phyloP scores from a whole-genome alignment of 1,139 yeast species.

The Yamadazyma trypodendri region DNA sequence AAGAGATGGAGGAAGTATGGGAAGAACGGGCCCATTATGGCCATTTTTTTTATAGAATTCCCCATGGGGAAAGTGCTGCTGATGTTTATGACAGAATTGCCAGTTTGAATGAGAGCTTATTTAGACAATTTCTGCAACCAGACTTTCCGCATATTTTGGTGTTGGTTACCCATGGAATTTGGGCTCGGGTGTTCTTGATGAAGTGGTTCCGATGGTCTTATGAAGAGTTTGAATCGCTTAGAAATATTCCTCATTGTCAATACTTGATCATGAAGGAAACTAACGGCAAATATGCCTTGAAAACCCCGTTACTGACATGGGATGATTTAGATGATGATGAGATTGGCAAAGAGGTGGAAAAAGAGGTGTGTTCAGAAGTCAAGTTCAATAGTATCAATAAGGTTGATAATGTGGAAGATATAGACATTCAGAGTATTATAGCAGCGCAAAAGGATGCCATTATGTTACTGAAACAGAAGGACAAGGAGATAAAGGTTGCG shows the following conservation, averaged over 20 bases:
- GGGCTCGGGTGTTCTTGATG: constrained; percentile 90
- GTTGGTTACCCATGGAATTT: constrained; percentile 87
- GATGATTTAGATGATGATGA: constrained; percentile 49
- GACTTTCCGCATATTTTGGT: constrained; percentile 73
- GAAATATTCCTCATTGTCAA: constrained; percentile 82
- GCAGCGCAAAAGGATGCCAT: constrained; percentile 48
- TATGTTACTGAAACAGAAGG: constrained; percentile 35
- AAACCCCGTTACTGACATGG: constrained; percentile 61
- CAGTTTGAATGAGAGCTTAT: constrained; percentile 82
- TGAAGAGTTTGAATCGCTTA: constrained; percentile 79
- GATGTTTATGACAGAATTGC: constrained; percentile 91
- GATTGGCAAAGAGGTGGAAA: constrained; percentile 36
- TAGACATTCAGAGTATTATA: constrained; percentile 42
- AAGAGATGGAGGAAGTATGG: constrained; percentile 78
- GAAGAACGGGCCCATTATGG: constrained; percentile 84
- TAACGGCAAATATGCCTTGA: constrained; percentile 44
- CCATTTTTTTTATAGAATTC: constrained; percentile 86
- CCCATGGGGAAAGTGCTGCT: constrained; percentile 93
- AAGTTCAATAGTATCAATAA: constrained; percentile 39
- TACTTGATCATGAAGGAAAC: constrained; percentile 72
- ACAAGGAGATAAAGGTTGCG: constrained; percentile 34
- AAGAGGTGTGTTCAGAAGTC: constrained; percentile 44
- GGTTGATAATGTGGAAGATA: constrained; percentile 35
- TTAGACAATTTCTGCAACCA: constrained; percentile 70
- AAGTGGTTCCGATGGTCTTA: constrained; percentile 93